Evolutionary conservation across 345 rosid genomes (phyloP), one percentile per base, ranked within the genome.

Genomic region (Theobroma cacao): DNA sequence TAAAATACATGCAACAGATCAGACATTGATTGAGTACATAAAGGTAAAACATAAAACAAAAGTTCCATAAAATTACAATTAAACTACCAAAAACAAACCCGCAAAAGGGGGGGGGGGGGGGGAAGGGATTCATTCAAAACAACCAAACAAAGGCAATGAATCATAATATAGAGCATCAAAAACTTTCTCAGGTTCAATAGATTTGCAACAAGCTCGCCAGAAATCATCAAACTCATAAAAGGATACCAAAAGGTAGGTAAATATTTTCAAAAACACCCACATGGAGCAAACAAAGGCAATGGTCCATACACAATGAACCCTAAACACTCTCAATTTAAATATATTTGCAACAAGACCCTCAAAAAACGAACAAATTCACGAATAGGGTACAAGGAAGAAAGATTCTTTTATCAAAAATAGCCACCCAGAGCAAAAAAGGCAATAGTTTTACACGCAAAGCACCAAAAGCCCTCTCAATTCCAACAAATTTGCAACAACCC

Each of bases 101-200:
- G 0, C 40, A 43, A 9, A 4, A 31, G 18, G 20, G 50, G 5
- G 22, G 1, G 70, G 13, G 17, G 38, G 5, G 5, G 38, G 38
- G 38, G 38, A 5, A 36, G 38, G 38, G 2, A 5, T 41, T 68
- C 55, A 26, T 18, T 45, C 74, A 38, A 47, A 69, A 45, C 55
- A 68, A 47, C 55, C 74, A 69, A 72, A 67, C 48, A 67, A 72
- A 10, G 61, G 61, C 75, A 33, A 67, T 4, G 45, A 26, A 72
- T 34, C 43, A 71, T 31, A 20, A 50, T 33, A 31, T 9, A 52
- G n/a, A 50, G 41, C 62, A 69, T 47, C 14, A 45, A 69, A 61
- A 77, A 41, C 4, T 26, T 59, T 60, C 36, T 40, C 22, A 62
- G 38, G 31, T 70, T 13, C 30, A 24, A 56, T 11, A 55, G 60